Base-by-base conservation (phyloP, 768 basidiomycete species). In the Amanita brunnescens region DNA sequence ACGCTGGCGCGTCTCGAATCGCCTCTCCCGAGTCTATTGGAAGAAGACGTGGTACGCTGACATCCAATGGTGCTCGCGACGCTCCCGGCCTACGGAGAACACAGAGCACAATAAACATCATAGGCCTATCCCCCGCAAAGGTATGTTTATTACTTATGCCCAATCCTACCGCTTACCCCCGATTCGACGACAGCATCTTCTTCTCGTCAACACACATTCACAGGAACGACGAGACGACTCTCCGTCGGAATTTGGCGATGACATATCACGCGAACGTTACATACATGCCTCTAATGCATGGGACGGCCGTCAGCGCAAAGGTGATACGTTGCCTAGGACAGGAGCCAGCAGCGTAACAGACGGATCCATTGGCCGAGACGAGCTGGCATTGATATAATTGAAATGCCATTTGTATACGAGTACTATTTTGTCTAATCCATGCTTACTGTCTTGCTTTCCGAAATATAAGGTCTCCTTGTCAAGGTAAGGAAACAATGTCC, bases 81-180 rank as follows among this genome's bases (percentile, higher is more conserved):
- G 58, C 70, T 9, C 77, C 80, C 10, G 63, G 66, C 41, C 61
- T 84, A 51, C 69, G 78, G 57, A 67, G 70, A 53, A 77, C 75
- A 57, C 75, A 69, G 51, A 86, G 81, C 63, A 64, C 74, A 41
- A 61, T 87, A 47, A 77, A 78, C 58, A 64, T 87, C 49, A 75
- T 87, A 59, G 83, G 81, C 3, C 73, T 89, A 54, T 87, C 87
- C 29, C 83, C 87, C 9, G 84, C 85, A 29, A 84, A 88, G 72
- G 83, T 83, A 61, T 49, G 68, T 55, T 33, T 12, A 49, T 40
- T n/a, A 13, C 40, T 16, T n/a, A 21, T 5, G 33, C 26, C 29
- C 44, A 5, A 35, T 14, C 14, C 16, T 2, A n/a, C 16, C 33
- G 26, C 24, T 10, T 43, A 54, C n/a, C 26, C 26, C 26, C 54